Conservation (phyloP, 176 grass and related monocot genomes). For the Zoysia pacifica region DNA sequence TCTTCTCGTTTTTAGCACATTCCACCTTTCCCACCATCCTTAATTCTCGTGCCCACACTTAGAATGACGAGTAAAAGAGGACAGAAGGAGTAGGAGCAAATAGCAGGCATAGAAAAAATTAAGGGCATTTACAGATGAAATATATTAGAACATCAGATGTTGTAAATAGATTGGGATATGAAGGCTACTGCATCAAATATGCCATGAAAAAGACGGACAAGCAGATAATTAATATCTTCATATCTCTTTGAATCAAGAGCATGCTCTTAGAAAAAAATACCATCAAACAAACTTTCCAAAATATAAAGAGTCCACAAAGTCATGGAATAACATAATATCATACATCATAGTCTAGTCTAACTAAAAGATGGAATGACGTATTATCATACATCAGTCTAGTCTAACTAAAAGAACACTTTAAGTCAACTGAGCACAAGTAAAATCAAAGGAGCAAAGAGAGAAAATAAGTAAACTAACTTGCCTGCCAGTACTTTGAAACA, state of each 20-base stretch:
- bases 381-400: neutral
- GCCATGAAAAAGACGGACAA: neutral
- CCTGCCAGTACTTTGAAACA: constrained; percentile 98
- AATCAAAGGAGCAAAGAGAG: neutral
- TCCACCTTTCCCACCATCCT: too few species aligned
- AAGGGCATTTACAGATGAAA: neutral
- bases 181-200: neutral
- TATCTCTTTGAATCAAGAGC: neutral
- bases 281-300: neutral
- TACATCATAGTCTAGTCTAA: neutral
- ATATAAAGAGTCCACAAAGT: neutral
- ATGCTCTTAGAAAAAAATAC: neutral
- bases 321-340: neutral
- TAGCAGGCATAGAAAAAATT: neutral
- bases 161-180: neutral
- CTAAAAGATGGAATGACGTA: neutral
- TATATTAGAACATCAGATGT: neutral
- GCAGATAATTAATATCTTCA: neutral
- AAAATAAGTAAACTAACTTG: constrained; percentile 31
- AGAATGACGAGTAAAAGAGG: too few species aligned
- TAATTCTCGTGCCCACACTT: too few species aligned
- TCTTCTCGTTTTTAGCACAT: too few species aligned
- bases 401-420: constrained; percentile 16
- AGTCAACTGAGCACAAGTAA: constrained; percentile 1
- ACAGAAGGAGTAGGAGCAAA: neutral